Conservation (phyloP, 495 filamentous ascomycete genomes). For the Trichoderma virens region DNA sequence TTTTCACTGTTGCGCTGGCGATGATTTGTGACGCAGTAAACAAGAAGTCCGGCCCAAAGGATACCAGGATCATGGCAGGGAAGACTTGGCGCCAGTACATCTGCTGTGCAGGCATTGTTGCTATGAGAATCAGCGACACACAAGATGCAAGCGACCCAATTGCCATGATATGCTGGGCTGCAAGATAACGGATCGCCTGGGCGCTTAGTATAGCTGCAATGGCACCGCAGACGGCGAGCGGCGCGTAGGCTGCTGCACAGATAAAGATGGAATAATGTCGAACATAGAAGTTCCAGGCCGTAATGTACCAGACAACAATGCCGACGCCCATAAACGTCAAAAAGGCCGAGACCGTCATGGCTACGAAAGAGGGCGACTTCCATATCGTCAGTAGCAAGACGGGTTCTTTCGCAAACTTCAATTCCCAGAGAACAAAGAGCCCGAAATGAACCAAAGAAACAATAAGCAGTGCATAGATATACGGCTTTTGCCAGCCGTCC, state of each 20-base stretch:
- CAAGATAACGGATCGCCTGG: background rate
- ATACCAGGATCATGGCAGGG: constrained; percentile 38
- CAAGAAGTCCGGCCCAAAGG: constrained; percentile 43
- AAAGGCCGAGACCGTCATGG: background rate
- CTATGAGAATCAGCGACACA: constrained; percentile 25
- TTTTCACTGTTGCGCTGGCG: constrained; percentile 42
- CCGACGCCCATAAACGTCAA: background rate
- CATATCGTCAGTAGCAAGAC: background rate
- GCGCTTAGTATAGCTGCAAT: background rate
- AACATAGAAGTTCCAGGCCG: background rate
- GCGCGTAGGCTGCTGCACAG: background rate
- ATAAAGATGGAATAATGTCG: background rate
- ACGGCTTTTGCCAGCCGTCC: background rate
- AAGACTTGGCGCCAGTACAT: constrained; percentile 46
- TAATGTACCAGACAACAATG: background rate
- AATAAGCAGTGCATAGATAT: background rate
- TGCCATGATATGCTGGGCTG: background rate
- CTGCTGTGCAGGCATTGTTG: constrained; percentile 41
- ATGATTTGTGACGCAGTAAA: constrained; percentile 47
- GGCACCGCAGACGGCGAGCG: background rate
- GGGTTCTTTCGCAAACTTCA: background rate
- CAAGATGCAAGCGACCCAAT: background rate
- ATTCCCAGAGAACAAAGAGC: background rate
- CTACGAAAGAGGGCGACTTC: background rate
- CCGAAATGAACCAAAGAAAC: background rate